Evolutionary conservation across 1,284 basidiomycete species (phyloP).

Genomic region (Thelephora terrestris): DNA sequence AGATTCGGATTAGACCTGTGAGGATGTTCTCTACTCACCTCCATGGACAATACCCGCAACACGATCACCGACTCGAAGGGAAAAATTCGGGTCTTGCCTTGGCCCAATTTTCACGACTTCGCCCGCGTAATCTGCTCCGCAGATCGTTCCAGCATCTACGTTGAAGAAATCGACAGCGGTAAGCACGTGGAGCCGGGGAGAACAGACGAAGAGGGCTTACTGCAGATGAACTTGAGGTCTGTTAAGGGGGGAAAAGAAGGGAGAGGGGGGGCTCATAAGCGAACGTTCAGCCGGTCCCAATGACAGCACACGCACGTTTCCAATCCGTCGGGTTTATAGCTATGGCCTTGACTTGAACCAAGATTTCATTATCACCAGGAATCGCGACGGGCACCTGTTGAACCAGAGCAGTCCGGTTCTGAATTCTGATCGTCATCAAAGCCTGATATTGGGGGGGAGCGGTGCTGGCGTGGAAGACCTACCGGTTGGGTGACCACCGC

Average conservation of each 20-base stretch:
- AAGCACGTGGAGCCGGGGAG: not conserved
- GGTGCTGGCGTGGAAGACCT: too few relatives aligned
- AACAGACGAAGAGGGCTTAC: not conserved
- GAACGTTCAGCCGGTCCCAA: not conserved
- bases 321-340: conserved; percentile 8
- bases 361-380: not conserved
- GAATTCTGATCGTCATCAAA: not conserved
- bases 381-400: conserved; percentile 2
- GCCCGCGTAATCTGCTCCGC: conserved; percentile 20
- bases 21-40: conserved; percentile 13
- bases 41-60: conserved; percentile 21
- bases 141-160: conserved; percentile 7
- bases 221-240: conserved; percentile 1
- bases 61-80: conserved; percentile 19
- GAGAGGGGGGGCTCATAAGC: not conserved
- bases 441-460: too few relatives aligned
- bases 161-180: not conserved
- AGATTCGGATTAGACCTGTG: not conserved
- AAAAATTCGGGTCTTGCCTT: conserved; percentile 12
- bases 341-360: conserved; percentile 5
- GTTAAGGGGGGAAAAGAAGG: not conserved
- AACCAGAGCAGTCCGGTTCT: not conserved
- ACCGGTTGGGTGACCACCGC: too few relatives aligned
- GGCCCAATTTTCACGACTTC: conserved; percentile 19
- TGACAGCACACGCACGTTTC: not conserved